Evolutionary conservation across 179 eudicot species (phyloP).

Genomic region (Gypsophila paniculata): DNA sequence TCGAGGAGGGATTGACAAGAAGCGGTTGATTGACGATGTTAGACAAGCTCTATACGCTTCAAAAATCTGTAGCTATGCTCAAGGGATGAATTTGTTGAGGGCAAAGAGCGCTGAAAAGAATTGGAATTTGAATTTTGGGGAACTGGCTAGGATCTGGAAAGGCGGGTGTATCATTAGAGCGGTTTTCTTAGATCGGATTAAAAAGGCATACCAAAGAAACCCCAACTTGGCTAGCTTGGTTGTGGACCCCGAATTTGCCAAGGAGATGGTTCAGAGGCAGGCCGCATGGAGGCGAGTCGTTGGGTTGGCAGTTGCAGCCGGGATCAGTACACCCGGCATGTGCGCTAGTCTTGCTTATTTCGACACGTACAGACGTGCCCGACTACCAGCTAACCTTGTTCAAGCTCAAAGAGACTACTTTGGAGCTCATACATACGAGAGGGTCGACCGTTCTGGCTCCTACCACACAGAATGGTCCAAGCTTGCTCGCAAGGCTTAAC

Average conservation of each 20-base stretch:
- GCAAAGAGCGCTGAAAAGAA: constrained; percentile 38
- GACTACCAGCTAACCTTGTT: constrained; percentile 44
- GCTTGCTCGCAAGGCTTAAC: constrained; percentile 37
- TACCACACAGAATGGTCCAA: constrained; percentile 51
- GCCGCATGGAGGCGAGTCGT: constrained; percentile 49
- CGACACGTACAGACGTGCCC: constrained; percentile 41
- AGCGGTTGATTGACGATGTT: constrained; percentile 43
- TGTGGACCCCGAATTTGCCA: constrained; percentile 46
- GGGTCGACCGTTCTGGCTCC: constrained; percentile 39
- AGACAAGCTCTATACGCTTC: constrained; percentile 47
- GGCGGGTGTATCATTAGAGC: constrained; percentile 51
- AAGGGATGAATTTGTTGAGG: constrained; percentile 44
- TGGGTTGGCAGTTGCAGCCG: constrained; percentile 37
- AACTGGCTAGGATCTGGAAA: constrained; percentile 48
- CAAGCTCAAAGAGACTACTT: constrained; percentile 53
- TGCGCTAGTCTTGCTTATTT: constrained; percentile 44
- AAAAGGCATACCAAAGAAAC: constrained; percentile 42
- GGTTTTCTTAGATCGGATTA: constrained; percentile 42
- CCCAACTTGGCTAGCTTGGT: constrained; percentile 38
- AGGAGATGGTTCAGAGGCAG: constrained; percentile 45
- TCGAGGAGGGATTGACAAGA: constrained; percentile 35
- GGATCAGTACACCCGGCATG: constrained; percentile 51
- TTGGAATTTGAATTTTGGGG: constrained; percentile 42
- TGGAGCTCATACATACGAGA: constrained; percentile 51
- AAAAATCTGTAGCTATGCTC: constrained; percentile 46